Evolutionary conservation across 106 monocot species (phyloP).

Genomic region (Platanthera zijinensis): DNA sequence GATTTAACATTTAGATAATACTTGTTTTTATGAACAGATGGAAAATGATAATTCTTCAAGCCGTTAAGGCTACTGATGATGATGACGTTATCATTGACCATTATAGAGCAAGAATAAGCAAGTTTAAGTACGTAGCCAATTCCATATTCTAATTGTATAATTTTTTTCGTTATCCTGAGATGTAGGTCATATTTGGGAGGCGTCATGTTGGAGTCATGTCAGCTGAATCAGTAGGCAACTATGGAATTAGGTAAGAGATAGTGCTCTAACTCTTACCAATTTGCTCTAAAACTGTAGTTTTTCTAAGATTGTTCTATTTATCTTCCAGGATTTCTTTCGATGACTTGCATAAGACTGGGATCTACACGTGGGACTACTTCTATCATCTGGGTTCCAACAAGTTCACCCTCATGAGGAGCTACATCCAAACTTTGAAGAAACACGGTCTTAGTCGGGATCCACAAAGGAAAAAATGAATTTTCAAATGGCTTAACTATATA

Average conservation of each 20-base stretch:
- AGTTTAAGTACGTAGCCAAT: too few relatives aligned
- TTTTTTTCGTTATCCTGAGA: too few relatives aligned
- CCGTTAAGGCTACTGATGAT: too few relatives aligned
- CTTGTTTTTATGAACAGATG: too few relatives aligned
- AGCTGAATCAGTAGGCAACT: slow-evolving; percentile 85
- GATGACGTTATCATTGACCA: too few relatives aligned
- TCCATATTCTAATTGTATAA: neutral
- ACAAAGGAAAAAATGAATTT: slow-evolving; percentile 30
- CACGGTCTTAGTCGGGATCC: slow-evolving; percentile 80
- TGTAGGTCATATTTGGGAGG: slow-evolving; percentile 83
- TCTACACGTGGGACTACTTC: slow-evolving; percentile 95
- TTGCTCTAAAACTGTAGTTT: neutral
- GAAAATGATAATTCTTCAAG: too few relatives aligned
- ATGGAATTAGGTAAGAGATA: slow-evolving; percentile 53
- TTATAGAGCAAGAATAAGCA: too few relatives aligned
- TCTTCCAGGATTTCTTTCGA: slow-evolving; percentile 64
- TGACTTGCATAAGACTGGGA: slow-evolving; percentile 96
- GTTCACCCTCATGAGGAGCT: slow-evolving; percentile 71
- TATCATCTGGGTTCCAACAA: slow-evolving; percentile 74
- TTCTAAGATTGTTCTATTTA: slow-evolving; percentile 1
- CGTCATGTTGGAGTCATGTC: slow-evolving; percentile 84
- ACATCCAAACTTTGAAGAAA: slow-evolving; percentile 70
- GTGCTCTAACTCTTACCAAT: neutral
- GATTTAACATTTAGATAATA: too few relatives aligned
- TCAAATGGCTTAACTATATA: neutral